phyloP scores from a whole-genome alignment of 2,329 filamentous ascomycete genomes.

The Aspergillus thermomutatus region DNA sequence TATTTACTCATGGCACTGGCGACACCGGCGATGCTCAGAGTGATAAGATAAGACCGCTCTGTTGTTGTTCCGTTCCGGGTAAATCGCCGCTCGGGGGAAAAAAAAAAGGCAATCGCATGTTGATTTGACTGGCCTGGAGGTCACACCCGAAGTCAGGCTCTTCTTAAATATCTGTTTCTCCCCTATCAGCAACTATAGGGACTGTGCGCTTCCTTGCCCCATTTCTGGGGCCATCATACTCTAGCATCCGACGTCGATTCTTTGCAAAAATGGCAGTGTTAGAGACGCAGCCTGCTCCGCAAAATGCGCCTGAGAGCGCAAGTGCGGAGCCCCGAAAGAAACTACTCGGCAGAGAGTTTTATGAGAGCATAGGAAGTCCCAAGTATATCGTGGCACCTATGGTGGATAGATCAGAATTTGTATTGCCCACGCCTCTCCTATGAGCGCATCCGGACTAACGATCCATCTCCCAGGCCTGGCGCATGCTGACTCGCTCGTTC shows the following conservation, averaged over 20 bases:
- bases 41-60: conserved; percentile 30
- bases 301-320: conserved; percentile 17
- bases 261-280: conserved; percentile 26
- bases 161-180: not conserved
- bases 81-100: conserved; percentile 16
- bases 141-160: not conserved
- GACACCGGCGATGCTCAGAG: not conserved
- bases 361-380: conserved; percentile 89
- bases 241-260: conserved; percentile 6
- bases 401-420: conserved; percentile 98
- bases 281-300: conserved; percentile 16
- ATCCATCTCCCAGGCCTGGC: conserved; percentile 70
- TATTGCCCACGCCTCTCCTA: conserved; percentile 43
- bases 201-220: conserved; percentile 23
- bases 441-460: conserved; percentile 7
- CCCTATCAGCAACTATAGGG: conserved; percentile 29
- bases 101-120: conserved; percentile 14
- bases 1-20: not conserved
- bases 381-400: conserved; percentile 91
- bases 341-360: conserved; percentile 82
- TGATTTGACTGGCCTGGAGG: not conserved
- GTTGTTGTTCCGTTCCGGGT: conserved; percentile 23
- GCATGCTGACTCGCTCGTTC: conserved; percentile 92
- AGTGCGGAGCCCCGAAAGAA: conserved; percentile 46
- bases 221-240: conserved; percentile 22